These are phyloP conservation scores for Tolypocladium guangdongense DNA, from an alignment of 2,329 filamentous ascomycete genomes.

Conservation along the genomic window DNA sequence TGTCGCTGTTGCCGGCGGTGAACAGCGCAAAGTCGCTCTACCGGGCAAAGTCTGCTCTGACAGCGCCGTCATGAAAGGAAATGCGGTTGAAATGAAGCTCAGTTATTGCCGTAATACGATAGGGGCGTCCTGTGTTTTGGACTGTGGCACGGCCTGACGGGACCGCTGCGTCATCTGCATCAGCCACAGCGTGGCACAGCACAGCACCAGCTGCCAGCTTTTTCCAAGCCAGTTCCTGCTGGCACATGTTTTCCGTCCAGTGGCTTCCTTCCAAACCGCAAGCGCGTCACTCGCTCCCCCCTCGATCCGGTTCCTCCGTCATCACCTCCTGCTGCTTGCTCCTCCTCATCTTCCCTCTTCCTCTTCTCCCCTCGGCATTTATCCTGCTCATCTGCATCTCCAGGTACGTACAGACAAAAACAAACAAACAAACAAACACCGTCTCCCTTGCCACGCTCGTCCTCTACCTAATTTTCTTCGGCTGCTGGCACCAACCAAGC, in stretches of 20 bases:
- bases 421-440: neutral
- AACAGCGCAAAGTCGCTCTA: no score
- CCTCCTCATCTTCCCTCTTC: slow-evolving; percentile 2
- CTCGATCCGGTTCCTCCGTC: slow-evolving; percentile 2
- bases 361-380: neutral
- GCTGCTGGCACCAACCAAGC: neutral
- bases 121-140: no score
- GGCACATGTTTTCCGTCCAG: neutral
- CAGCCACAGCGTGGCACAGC: neutral
- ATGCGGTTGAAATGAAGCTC: neutral
- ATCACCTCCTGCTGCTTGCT: neutral
- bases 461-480: neutral
- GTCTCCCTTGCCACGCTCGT: neutral
- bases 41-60: no score
- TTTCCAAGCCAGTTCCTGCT: neutral
- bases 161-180: neutral
- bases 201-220: neutral
- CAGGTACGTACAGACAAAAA: neutral
- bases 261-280: neutral
- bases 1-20: neutral
- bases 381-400: neutral
- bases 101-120: neutral
- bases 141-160: neutral
- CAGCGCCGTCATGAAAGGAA: neutral
- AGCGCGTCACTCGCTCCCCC: neutral